Conservation (phyloP, 257 asterid genomes). For the Nyctanthes arbortristis region DNA sequence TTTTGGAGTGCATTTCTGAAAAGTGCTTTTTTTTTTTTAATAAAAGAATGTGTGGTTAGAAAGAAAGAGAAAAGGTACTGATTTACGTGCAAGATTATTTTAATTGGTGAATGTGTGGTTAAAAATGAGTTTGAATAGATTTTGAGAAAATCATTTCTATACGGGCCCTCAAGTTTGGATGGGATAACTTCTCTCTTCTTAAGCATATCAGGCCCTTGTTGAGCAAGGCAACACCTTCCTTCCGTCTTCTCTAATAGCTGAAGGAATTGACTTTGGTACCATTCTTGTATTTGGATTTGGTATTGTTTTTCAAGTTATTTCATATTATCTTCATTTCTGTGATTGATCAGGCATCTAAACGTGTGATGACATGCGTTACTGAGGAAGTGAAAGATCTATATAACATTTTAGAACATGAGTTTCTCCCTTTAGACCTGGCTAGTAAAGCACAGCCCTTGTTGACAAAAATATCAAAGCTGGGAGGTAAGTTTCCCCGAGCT, state of each 20-base stretch:
- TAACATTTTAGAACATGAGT: slow-evolving; percentile 67
- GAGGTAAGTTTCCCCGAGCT: slow-evolving; percentile 71
- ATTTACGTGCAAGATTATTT: too few species aligned
- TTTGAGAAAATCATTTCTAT: too few species aligned
- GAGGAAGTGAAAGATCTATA: slow-evolving; percentile 85
- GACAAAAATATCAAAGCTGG: slow-evolving; percentile 74
- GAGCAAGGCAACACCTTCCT: too few species aligned
- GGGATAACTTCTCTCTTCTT: neutral
- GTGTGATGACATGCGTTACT: slow-evolving; percentile 80
- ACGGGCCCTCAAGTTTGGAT: neutral
- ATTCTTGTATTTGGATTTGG: too few species aligned
- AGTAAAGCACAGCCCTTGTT: slow-evolving; percentile 71
- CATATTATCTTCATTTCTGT: slow-evolving; percentile 12
- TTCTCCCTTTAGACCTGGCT: slow-evolving; percentile 67
- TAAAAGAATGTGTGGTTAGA: too few species aligned
- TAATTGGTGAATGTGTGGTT: too few species aligned
- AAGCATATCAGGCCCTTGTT: neutral
- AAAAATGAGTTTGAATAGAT: too few species aligned
- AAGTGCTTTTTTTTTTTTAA: too few species aligned
- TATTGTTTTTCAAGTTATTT: neutral
- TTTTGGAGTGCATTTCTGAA: too few species aligned
- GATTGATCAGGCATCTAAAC: slow-evolving; percentile 88
- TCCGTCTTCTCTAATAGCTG: too few species aligned
- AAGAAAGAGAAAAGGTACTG: too few species aligned
- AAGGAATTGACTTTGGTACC: neutral